phyloP scores from a whole-genome alignment of 139 green algal species.

The Edaphochlamys debaryana region DNA sequence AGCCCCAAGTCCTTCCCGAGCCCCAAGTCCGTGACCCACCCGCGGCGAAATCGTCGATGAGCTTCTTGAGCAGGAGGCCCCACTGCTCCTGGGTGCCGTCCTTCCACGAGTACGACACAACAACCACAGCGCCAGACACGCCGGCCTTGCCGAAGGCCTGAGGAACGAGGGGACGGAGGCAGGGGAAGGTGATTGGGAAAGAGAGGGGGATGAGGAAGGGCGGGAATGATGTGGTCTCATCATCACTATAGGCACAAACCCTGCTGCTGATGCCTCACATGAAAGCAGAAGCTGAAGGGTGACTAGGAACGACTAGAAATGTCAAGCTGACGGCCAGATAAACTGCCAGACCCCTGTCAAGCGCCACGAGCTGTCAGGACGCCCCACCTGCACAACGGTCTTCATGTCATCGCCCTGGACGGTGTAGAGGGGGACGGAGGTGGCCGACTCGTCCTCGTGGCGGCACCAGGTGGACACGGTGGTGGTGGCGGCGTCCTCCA shows the following conservation, averaged over 20 bases:
- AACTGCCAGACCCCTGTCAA: too few species aligned
- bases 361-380: too few species aligned
- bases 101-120: conserved; percentile 23
- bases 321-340: too few species aligned
- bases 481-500: neutral
- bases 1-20: too few species aligned
- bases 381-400: neutral
- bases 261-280: too few species aligned
- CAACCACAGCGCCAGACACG: conserved; percentile 1
- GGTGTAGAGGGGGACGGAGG: conserved; percentile 10
- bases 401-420: neutral
- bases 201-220: too few species aligned
- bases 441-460: too few species aligned
- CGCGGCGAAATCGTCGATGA: conserved; percentile 11
- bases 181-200: neutral
- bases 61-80: neutral
- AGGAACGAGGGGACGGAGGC: neutral
- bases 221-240: too few species aligned
- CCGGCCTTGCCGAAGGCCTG: conserved; percentile 22
- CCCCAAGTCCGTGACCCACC: neutral
- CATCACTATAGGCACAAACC: too few species aligned
- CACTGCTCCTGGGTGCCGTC: neutral
- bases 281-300: too few species aligned
- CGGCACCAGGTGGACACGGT: neutral
- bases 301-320: too few species aligned